These are phyloP conservation scores for Rhodamnia argentea DNA, from an alignment of 345 rosid species.

Conservation along the genomic window DNA sequence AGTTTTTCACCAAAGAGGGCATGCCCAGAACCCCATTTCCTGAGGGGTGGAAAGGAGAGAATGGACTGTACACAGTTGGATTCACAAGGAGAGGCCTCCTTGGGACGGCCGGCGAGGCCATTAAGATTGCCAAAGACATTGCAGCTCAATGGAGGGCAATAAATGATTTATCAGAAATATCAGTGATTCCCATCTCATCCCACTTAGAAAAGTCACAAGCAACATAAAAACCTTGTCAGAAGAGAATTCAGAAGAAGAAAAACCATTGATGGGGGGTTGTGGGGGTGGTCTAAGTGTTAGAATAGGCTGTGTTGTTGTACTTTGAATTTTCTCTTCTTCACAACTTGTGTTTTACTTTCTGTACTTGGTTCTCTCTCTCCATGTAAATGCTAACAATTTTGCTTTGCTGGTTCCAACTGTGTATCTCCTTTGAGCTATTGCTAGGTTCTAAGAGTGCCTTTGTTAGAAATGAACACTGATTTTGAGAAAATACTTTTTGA, in stretches of 20 bases:
- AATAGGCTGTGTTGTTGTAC: not conserved
- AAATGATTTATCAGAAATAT: not conserved
- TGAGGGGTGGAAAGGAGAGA: constrained; percentile 69
- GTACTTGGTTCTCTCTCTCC: not conserved
- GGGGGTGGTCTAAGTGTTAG: not conserved
- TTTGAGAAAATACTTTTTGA: too few species aligned
- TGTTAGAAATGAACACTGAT: too few species aligned
- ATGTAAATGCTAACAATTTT: not conserved
- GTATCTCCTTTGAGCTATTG: not conserved
- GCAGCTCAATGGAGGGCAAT: constrained; percentile 12
- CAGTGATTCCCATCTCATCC: not conserved
- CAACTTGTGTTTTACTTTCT: not conserved
- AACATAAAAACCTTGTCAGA: not conserved
- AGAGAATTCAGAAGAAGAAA: not conserved
- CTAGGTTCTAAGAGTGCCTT: not conserved
- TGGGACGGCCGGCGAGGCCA: constrained; percentile 71
- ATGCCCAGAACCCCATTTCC: constrained; percentile 78
- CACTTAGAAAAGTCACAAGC: not conserved
- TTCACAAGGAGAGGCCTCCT: constrained; percentile 75
- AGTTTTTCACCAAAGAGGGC: constrained; percentile 67
- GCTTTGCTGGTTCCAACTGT: not conserved
- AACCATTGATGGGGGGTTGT: not conserved
- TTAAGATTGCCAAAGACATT: constrained; percentile 53
- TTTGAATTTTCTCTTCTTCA: not conserved
- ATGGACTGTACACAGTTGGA: constrained; percentile 79